phyloP scores from a whole-genome alignment of 2,329 filamentous ascomycete species.

The Epichloe baconii region DNA sequence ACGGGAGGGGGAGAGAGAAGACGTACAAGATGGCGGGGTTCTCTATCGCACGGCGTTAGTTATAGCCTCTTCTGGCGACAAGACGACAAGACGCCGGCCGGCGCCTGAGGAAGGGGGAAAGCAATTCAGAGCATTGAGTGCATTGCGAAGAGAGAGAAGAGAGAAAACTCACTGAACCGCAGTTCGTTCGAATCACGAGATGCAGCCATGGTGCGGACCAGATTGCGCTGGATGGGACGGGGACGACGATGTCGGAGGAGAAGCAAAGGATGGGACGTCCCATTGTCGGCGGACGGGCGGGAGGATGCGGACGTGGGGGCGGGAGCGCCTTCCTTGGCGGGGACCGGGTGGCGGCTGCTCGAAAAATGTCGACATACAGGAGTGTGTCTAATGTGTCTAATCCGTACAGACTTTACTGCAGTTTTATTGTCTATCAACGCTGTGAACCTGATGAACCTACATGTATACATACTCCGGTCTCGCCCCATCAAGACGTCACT shows the following conservation, averaged over 20 bases:
- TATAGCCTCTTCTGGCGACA: not conserved
- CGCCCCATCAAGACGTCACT: slow-evolving; percentile 31
- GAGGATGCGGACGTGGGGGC: too few relatives aligned
- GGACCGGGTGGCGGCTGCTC: too few relatives aligned
- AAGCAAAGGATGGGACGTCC: not conserved
- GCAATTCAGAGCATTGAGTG: not conserved
- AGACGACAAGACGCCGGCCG: too few relatives aligned
- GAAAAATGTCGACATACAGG: too few relatives aligned
- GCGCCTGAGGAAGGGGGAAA: too few relatives aligned
- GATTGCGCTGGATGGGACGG: not conserved
- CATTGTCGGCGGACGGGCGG: too few relatives aligned
- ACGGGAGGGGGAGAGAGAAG: not conserved
- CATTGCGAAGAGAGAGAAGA: not conserved
- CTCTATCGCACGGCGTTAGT: slow-evolving; percentile 19
- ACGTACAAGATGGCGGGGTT: slow-evolving; percentile 39
- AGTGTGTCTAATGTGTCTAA: too few relatives aligned
- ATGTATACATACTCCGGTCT: too few relatives aligned
- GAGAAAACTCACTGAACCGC: slow-evolving; percentile 20
- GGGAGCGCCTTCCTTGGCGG: too few relatives aligned
- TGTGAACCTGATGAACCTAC: too few relatives aligned
- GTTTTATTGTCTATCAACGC: not conserved
- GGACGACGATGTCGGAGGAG: not conserved
- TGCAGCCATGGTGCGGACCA: slow-evolving; percentile 5
- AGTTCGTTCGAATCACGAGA: slow-evolving; percentile 9
- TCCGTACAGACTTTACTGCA: too few relatives aligned